Base-by-base conservation (phyloP, 2,329 filamentous ascomycete species). In the Orbilia brochopaga region DNA sequence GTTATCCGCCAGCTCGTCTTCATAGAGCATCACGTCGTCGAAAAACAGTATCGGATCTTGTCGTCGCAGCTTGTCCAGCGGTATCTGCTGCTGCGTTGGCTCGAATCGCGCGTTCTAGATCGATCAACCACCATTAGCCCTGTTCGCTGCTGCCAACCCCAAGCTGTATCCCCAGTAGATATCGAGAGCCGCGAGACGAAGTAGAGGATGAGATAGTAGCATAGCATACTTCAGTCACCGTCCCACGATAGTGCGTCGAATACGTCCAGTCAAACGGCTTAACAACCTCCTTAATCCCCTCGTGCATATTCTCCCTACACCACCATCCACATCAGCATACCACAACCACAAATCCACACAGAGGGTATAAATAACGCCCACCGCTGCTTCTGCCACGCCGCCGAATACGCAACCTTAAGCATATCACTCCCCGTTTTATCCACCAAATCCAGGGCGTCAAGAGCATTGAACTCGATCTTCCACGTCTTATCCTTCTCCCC, bases 191-290 rank as follows among this genome's bases (percentile, higher is more conserved):
- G n/a, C n/a, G n/a, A n/a, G n/a, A n/a, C n/a, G n/a, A n/a, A n/a
- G n/a, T n/a, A n/a, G n/a, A n/a, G n/a, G n/a, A n/a, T n/a, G n/a
- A n/a, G n/a, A n/a, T n/a, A n/a, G n/a, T n/a, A 69, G 46, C 78
- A 78, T 23, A 48, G 48, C 57, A 77, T 79, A 67, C 66, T 77
- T 58, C 70, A 81, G 78, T 44, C 44, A 72, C 88, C 80, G 89
- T 91, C 56, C 94, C 94, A 64, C 84, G 85, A 80, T 96, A 99
- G 75, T 88, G 85, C 37, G 93, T 96, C 75, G 88, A 94, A 81
- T 97, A 99, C 73, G 91, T 96, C 94, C 94, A 99, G 81, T 99
- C 94, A 79, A 95, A 99, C 1, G 93, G 92, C 81, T 92, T 92
- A 61, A 99, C 91, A 24, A 97, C 88, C 78, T 97, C 91, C 78